phyloP scores from a whole-genome alignment of 208 protist species.

The Tritrichomonas foetus region DNA sequence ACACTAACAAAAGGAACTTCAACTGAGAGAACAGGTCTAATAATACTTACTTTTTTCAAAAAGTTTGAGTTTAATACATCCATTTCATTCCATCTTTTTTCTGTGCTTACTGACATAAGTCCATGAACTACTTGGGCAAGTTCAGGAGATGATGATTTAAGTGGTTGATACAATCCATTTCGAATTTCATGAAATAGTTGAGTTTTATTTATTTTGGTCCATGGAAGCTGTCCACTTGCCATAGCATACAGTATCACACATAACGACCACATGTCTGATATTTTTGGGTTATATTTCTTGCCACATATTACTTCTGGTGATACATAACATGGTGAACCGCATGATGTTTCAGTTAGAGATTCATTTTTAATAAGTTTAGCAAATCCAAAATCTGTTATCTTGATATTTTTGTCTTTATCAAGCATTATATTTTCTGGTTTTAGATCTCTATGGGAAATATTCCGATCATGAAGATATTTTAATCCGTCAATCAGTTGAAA shows the following conservation, averaged over 20 bases:
- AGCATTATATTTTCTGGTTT: not conserved
- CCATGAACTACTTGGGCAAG: too few species aligned
- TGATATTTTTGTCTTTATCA: not conserved
- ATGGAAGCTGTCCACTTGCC: not conserved
- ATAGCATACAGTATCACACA: not conserved
- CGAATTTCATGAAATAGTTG: not conserved
- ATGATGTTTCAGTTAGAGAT: not conserved
- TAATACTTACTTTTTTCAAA: too few species aligned
- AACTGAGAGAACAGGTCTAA: too few species aligned
- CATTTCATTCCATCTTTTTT: too few species aligned
- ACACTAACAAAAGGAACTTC: too few species aligned
- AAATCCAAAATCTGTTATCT: not conserved
- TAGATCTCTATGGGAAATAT: not conserved
- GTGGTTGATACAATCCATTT: not conserved
- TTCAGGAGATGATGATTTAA: not conserved
- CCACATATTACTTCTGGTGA: constrained; percentile 11
- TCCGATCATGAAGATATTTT: not conserved
- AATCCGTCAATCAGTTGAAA: too few species aligned
- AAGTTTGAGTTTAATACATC: too few species aligned
- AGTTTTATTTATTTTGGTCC: not conserved
- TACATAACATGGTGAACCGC: not conserved
- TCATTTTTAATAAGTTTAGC: not conserved
- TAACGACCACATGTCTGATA: not conserved
- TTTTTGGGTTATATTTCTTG: not conserved
- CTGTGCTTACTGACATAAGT: too few species aligned